These are phyloP conservation scores for Penicillium sp. DNA, from an alignment of 2,329 filamentous ascomycete species.

Conservation along the genomic window DNA sequence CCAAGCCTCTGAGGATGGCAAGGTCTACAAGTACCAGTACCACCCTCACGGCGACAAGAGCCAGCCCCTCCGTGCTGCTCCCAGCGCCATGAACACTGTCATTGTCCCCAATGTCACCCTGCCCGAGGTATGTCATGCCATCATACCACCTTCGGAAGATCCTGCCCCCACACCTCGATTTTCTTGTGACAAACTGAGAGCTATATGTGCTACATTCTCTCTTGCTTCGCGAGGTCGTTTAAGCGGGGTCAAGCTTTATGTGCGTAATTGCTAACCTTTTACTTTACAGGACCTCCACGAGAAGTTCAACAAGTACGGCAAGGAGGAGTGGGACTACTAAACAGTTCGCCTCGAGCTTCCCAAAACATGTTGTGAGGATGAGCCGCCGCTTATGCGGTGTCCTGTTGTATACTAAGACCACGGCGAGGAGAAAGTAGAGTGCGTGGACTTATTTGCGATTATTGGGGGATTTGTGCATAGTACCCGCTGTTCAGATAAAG, in stretches of 20 bases:
- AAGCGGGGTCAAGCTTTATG: not conserved
- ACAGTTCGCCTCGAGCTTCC: conserved; percentile 19
- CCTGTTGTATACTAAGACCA: conserved; percentile 41
- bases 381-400: conserved; percentile 19
- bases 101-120: conserved; percentile 92
- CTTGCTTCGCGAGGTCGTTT: no score
- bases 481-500: conserved; percentile 33
- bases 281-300: conserved; percentile 80
- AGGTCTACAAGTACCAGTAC: conserved; percentile 74
- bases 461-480: conserved; percentile 39
- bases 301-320: conserved; percentile 99
- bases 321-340: conserved; percentile 73
- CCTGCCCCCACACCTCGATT: not conserved
- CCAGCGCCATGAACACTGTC: conserved; percentile 92
- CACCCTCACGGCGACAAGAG: conserved; percentile 82
- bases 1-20: conserved; percentile 64
- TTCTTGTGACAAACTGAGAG: no score
- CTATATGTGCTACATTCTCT: not conserved
- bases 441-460: conserved; percentile 27
- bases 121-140: conserved; percentile 69
- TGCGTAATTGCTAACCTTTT: conserved; percentile 12
- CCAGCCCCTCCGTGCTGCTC: conserved; percentile 81
- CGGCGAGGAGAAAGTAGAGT: conserved; percentile 25
- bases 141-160: conserved; percentile 6
- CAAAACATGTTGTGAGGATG: conserved; percentile 19